A percentile compares a stretch with the other conserved stretches of the same genome.
Evolutionary conservation across 805 yeast genomes (phyloP).

Genomic region (Zygosaccharomyces pseudorouxii): DNA sequence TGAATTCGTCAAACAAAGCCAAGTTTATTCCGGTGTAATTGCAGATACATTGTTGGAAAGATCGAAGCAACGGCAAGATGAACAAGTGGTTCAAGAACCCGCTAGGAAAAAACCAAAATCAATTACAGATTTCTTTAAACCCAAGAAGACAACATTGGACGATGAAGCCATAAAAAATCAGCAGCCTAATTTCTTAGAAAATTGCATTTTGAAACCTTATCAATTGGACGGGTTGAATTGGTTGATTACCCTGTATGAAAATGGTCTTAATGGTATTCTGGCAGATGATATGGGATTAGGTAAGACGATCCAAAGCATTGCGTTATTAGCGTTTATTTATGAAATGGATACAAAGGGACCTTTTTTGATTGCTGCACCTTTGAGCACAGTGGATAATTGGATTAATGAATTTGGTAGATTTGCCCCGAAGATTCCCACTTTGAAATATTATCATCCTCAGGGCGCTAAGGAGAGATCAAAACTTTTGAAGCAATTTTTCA

Average conservation of each 20-base stretch:
- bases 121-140: slow-evolving; percentile 25
- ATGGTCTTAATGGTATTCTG: slow-evolving; percentile 89
- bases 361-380: slow-evolving; percentile 71
- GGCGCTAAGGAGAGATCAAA: slow-evolving; percentile 38
- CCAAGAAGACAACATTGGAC: slow-evolving; percentile 14
- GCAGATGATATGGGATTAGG: slow-evolving; percentile 99
- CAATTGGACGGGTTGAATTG: slow-evolving; percentile 90
- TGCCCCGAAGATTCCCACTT: slow-evolving; percentile 62
- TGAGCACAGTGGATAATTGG: slow-evolving; percentile 89
- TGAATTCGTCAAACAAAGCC: slow-evolving; percentile 78
- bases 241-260: slow-evolving; percentile 83
- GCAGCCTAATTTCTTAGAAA: slow-evolving; percentile 54
- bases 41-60: slow-evolving; percentile 61
- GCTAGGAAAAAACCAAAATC: slow-evolving; percentile 20
- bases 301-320: slow-evolving; percentile 83
- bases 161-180: slow-evolving; percentile 23
- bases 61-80: slow-evolving; percentile 41
- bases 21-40: slow-evolving; percentile 80
- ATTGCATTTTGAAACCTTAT: slow-evolving; percentile 69
- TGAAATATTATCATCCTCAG: slow-evolving; percentile 62
- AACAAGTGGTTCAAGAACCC: slow-evolving; percentile 23
- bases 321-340: slow-evolving; percentile 66
- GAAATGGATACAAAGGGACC: slow-evolving; percentile 80
- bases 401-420: slow-evolving; percentile 61
- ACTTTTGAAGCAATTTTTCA: slow-evolving; percentile 41